Conservation (phyloP, 371 early-diverging fungal genomes). For the Gilbertella persicaria region DNA sequence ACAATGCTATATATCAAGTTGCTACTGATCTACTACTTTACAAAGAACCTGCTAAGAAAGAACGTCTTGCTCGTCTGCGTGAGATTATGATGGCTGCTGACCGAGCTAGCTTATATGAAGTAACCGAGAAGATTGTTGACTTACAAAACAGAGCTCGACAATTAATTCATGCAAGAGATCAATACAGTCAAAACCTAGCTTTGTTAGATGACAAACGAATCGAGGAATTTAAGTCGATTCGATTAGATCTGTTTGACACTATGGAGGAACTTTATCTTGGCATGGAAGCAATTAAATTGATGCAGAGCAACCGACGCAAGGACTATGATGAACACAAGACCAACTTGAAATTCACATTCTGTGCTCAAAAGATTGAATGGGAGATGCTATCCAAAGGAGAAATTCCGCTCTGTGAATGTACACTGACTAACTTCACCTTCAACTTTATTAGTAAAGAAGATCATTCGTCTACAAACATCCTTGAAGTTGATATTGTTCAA, state of each 20-base stretch:
- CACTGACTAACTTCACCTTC: conserved; percentile 44
- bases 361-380: conserved; percentile 55
- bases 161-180: conserved; percentile 27
- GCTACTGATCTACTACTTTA: conserved; percentile 80
- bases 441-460: conserved; percentile 60
- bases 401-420: conserved; percentile 60
- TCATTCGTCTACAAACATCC: conserved; percentile 55
- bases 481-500: conserved; percentile 70
- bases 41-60: conserved; percentile 76
- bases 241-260: conserved; percentile 28
- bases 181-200: conserved; percentile 34
- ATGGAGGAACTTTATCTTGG: conserved; percentile 71
- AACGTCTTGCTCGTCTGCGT: conserved; percentile 67
- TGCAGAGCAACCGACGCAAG: conserved; percentile 45
- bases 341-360: conserved; percentile 41
- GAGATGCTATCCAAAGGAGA: conserved; percentile 51
- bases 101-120: conserved; percentile 51
- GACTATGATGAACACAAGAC: conserved; percentile 40
- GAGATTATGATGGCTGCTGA: conserved; percentile 78
- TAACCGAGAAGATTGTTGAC: conserved; percentile 59
- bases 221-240: conserved; percentile 34
- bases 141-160: conserved; percentile 70
- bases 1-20: conserved; percentile 69
- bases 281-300: conserved; percentile 68
- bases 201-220: conserved; percentile 29